Conservation (phyloP, 352 stramenopile genomes). For the Phytophthora colocasiae region DNA sequence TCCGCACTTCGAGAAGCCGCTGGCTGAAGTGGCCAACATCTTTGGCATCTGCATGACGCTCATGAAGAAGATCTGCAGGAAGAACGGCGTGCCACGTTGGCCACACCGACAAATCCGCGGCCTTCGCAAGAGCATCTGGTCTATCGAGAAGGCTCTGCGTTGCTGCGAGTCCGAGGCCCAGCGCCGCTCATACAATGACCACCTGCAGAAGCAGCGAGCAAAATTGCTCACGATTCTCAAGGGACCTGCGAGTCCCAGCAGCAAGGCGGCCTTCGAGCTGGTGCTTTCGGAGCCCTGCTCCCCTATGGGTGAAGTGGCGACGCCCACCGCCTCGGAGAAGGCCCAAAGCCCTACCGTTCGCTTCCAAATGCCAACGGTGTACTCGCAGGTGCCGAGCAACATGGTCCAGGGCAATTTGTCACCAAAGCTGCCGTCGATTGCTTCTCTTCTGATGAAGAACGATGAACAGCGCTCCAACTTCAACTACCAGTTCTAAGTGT, state of each 20-base stretch:
- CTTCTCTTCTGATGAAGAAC: conserved; percentile 56
- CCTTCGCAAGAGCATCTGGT: conserved; percentile 82
- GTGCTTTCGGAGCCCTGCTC: conserved; percentile 73
- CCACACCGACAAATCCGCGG: conserved; percentile 78
- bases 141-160: conserved; percentile 77
- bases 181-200: conserved; percentile 72
- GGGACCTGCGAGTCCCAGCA: conserved; percentile 55
- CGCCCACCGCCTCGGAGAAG: conserved; percentile 30
- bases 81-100: conserved; percentile 78
- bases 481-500: conserved; percentile 42
- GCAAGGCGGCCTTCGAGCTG: conserved; percentile 65
- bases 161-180: conserved; percentile 72
- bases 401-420: conserved; percentile 29
- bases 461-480: conserved; percentile 28
- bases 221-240: conserved; percentile 77
- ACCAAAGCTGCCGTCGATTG: conserved; percentile 64
- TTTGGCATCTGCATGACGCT: conserved; percentile 87
- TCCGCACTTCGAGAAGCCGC: conserved; percentile 79
- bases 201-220: conserved; percentile 75
- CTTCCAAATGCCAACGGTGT: conserved; percentile 35
- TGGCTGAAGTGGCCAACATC: conserved; percentile 74
- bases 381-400: conserved; percentile 20
- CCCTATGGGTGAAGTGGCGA: conserved; percentile 49
- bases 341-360: conserved; percentile 8
- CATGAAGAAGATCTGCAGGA: conserved; percentile 88